Base-by-base conservation (phyloP, 108 stramenopile species). In the Cyclostephanos invisitatus region DNA sequence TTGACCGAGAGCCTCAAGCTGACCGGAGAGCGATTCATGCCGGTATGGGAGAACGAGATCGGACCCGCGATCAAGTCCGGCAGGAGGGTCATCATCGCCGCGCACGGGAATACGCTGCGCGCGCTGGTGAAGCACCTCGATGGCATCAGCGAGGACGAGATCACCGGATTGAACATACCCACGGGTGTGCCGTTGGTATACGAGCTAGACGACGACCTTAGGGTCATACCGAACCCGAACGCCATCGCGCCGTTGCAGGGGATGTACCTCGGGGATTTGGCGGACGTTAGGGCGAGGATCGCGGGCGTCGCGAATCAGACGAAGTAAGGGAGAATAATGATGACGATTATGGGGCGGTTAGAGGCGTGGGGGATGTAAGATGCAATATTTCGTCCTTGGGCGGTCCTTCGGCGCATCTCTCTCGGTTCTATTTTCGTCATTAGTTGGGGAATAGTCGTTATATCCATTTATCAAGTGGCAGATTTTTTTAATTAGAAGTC, bases 111-210 rank as follows among this genome's bases (percentile, higher is more conserved):
- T 80, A 96, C 96, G 14, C 84, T 99, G n/a, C 95, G 99, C 12
- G 98, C 98, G 5, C 86, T 99, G 21, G 97, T 99, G 46, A 97
- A 98, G 85, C 92, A 97, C 81, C 87, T 99, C 75, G 99, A 99
- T 74, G 84, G 74, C 62, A 99, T 99, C 73, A 81, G 90, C n/a
- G 83, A 84, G 32, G 96, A 98, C 0, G 98, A 87, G 15, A 98
- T 99, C 72, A 82, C 85, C 20, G 96, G 79, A 25, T 82, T 99
- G 74, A 98, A 99, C 77, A 97, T 99, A 71, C 99, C 99, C 14
- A 98, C 98, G 18, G 97, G 97, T 48, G 94, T 97, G 22, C 98
- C 98, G 3, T 83, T 98, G 3, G 90, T 97, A 8, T 98, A 97
- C 83, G 94, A 97, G 55, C 74, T 95, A 53, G 97, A 98, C 72